phyloP scores from a whole-genome alignment of 176 grass and related monocot species.

The Avena sativa region DNA sequence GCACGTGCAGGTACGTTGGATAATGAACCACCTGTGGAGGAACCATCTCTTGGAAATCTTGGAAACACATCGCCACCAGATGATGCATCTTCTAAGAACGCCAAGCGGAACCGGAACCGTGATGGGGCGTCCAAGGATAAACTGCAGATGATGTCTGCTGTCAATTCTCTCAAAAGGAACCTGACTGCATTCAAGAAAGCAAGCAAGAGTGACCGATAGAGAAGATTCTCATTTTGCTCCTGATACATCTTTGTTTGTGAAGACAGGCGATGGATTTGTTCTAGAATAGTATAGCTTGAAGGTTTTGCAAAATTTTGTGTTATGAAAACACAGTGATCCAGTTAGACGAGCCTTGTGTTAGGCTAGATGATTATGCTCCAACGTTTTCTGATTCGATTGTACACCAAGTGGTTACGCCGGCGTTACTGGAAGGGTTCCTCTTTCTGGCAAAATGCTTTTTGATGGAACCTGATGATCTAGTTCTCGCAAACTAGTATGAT shows the following conservation, averaged over 20 bases:
- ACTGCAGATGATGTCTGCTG: conserved; percentile 53
- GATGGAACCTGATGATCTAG: no score
- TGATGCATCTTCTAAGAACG: conserved; percentile 18
- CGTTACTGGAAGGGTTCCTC: not conserved
- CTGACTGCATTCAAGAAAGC: conserved; percentile 41
- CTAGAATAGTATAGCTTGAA: not conserved
- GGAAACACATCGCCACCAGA: not conserved
- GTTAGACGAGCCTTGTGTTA: not conserved
- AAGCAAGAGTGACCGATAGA: conserved; percentile 23
- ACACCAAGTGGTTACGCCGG: not conserved
- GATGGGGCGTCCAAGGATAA: conserved; percentile 38
- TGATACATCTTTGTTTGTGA: no score
- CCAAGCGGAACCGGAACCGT: conserved; percentile 12
- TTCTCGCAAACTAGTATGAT: not conserved
- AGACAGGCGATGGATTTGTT: no score
- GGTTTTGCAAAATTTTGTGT: not conserved
- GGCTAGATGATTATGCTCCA: not conserved
- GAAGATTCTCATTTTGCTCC: not conserved
- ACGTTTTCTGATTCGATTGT: not conserved
- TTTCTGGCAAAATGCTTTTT: not conserved
- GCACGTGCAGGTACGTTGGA: not conserved
- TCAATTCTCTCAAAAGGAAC: conserved; percentile 65
- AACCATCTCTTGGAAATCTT: conserved; percentile 17
- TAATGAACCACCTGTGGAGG: conserved; percentile 1
- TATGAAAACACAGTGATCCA: not conserved